Conservation (phyloP, 108 stramenopile species). For the Mediolabrus comicus region DNA sequence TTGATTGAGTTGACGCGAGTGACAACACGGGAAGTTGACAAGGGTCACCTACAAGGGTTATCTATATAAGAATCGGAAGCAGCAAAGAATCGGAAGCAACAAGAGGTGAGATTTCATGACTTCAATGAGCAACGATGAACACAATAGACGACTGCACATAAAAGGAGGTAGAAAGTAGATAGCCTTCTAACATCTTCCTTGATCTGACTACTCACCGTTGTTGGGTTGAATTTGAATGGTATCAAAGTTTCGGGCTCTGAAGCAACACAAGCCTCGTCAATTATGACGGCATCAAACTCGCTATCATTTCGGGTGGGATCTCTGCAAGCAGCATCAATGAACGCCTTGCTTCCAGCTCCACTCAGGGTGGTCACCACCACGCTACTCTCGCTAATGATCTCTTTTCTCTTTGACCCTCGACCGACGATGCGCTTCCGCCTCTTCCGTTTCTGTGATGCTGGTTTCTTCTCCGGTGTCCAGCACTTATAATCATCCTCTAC, state of each 20-base stretch:
- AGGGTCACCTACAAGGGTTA: constrained; percentile 76
- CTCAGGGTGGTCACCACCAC: constrained; percentile 54
- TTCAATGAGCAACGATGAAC: too few relatives aligned
- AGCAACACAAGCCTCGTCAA: constrained; percentile 89
- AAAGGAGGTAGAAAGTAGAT: neutral
- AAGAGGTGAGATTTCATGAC: too few relatives aligned
- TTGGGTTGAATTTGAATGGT: constrained; percentile 70
- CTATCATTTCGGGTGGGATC: constrained; percentile 40
- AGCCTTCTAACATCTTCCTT: neutral
- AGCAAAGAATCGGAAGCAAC: neutral
- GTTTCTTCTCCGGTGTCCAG: constrained; percentile 24
- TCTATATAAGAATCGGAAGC: neutral
- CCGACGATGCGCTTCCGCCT: neutral
- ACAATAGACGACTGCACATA: too few relatives aligned
- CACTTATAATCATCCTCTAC: neutral
- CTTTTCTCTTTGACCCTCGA: constrained; percentile 8
- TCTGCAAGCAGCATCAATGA: constrained; percentile 51
- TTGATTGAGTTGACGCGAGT: constrained; percentile 44
- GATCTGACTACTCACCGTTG: constrained; percentile 21
- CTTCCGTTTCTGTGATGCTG: constrained; percentile 12
- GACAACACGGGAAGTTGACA: constrained; percentile 87
- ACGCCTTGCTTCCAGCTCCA: constrained; percentile 52
- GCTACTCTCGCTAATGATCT: constrained; percentile 25
- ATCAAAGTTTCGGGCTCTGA: constrained; percentile 84
- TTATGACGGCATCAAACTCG: constrained; percentile 81